Base-by-base conservation (phyloP, 441 rosid genomes). In the Gossypium schwendimanii region DNA sequence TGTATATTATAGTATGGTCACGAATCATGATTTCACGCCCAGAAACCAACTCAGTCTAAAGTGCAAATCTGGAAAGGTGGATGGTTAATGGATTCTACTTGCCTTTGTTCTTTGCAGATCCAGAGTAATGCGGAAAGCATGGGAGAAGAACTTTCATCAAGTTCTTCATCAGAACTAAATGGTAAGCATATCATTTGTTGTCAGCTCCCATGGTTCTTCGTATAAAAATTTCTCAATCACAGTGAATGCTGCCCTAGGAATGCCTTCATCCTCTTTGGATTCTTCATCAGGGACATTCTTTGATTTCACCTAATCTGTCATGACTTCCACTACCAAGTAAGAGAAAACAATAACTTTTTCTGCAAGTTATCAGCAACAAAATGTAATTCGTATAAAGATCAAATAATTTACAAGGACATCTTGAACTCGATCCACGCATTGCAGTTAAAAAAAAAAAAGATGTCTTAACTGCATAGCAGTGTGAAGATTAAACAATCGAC, bases 261-360 rank as follows among this genome's bases (percentile, higher is more conserved):
- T 33, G 63, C 52, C 31, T 18, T 49, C 28, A 36, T 66, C 18
- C 36, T 53, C 21, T 44, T 53, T 55, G 77, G 50, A 71, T 21
- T 47, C 75, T n/a, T 52, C 69, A 49, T 85, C 82, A 89, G 57
- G 81, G 87, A 59, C 78, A 84, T 74, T 83, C 95, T 81, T 85
- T 91, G 63, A 69, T 20, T 36, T 84, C 91, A 53, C 89, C 87
- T 82, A 83, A 81, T 81, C 93, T 88, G 92, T 80, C 74, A 78
- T 45, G 21, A 45, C 58, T 68, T 79, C 61, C 69, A 58, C 52
- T 64, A 61, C 24, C 28, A 54, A 39, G 66, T 70, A 11, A 81
- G 17, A 3, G 60, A 54, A 73, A 15, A 7, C 36, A 61, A 11
- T 18, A 47, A 1, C 1, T 11, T 39, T 24, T 39, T 18, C 15